Conservation (phyloP, 2,329 filamentous ascomycete species). For the Aspergillus oerlinghausenensis region DNA sequence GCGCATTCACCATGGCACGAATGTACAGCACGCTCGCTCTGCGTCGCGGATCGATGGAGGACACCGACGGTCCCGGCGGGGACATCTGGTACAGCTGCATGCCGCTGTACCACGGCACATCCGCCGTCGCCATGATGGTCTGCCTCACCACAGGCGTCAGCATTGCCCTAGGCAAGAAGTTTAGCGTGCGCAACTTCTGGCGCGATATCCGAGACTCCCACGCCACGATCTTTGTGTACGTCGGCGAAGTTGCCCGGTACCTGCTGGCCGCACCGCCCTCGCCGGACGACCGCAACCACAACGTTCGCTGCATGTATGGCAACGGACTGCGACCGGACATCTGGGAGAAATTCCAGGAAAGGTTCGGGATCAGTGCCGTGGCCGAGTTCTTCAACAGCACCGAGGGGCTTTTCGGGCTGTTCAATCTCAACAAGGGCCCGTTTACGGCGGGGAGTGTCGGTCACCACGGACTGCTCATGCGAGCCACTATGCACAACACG, state of each 20-base stretch:
- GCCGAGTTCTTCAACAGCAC: conserved; percentile 75
- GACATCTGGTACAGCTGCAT: conserved; percentile 73
- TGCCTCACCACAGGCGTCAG: conserved; percentile 51
- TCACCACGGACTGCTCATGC: conserved; percentile 62
- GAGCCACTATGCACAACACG: conserved; percentile 49
- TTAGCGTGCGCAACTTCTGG: conserved; percentile 69
- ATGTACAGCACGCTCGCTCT: conserved; percentile 37
- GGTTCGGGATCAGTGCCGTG: conserved; percentile 51
- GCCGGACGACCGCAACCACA: conserved; percentile 42
- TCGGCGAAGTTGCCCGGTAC: conserved; percentile 72
- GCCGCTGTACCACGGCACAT: conserved; percentile 74
- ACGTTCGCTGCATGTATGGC: conserved; percentile 43
- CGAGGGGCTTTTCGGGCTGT: conserved; percentile 62
- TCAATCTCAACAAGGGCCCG: conserved; percentile 58
- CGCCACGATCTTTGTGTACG: conserved; percentile 70
- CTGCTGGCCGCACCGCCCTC: conserved; percentile 60
- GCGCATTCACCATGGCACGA: conserved; percentile 53
- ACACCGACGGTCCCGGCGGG: conserved; percentile 24
- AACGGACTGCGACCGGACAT: conserved; percentile 48
- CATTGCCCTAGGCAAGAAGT: conserved; percentile 44
- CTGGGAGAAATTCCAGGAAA: conserved; percentile 52
- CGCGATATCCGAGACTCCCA: conserved; percentile 62
- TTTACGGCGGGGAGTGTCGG: conserved; percentile 63
- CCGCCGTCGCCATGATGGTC: conserved; percentile 55
- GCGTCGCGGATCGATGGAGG: conserved; percentile 28